These are phyloP conservation scores for Aspergillus kassunensis DNA, from an alignment of 495 filamentous ascomycete species.

Conservation along the genomic window DNA sequence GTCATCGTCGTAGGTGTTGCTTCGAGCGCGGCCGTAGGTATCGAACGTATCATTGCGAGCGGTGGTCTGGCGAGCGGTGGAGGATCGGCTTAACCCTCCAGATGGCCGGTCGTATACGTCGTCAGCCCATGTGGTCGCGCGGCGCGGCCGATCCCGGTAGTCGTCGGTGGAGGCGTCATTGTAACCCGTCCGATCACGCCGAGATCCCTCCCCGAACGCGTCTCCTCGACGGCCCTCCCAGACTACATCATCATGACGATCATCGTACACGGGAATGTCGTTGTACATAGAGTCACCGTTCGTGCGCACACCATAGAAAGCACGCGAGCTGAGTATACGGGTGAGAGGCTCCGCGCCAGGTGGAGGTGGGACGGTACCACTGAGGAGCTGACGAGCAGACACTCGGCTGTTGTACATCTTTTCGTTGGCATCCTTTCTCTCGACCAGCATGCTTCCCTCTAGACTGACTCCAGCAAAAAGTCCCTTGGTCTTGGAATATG, in stretches of 20 bases:
- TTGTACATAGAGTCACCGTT: conserved; percentile 79
- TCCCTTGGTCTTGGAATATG: conserved; percentile 95
- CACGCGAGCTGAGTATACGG: conserved; percentile 74
- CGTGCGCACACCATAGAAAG: conserved; percentile 62
- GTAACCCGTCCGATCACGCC: conserved; percentile 54
- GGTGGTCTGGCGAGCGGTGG: conserved; percentile 39
- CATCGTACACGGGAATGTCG: conserved; percentile 88
- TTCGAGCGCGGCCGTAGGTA: conserved; percentile 40
- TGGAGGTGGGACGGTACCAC: conserved; percentile 72
- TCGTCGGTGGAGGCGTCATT: conserved; percentile 32
- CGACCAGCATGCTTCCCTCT: conserved; percentile 85
- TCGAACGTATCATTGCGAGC: conserved; percentile 44
- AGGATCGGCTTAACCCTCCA: conserved; percentile 46
- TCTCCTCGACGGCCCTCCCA: conserved; percentile 80
- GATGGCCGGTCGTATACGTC: conserved; percentile 73
- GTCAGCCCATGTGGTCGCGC: conserved; percentile 83
- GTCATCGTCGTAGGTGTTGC: conserved; percentile 51
- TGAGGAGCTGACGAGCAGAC: conserved; percentile 77
- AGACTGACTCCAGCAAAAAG: conserved; percentile 93
- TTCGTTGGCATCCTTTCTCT: conserved; percentile 93
- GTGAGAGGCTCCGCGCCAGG: conserved; percentile 79
- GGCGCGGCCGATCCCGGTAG: conserved; percentile 59
- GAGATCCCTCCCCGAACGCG: conserved; percentile 71
- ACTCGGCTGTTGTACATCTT: conserved; percentile 84
- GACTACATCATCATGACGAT: conserved; percentile 82